These are phyloP conservation scores for Chrysoporthe puriensis DNA, from an alignment of 2,329 filamentous ascomycete species.

Conservation along the genomic window DNA sequence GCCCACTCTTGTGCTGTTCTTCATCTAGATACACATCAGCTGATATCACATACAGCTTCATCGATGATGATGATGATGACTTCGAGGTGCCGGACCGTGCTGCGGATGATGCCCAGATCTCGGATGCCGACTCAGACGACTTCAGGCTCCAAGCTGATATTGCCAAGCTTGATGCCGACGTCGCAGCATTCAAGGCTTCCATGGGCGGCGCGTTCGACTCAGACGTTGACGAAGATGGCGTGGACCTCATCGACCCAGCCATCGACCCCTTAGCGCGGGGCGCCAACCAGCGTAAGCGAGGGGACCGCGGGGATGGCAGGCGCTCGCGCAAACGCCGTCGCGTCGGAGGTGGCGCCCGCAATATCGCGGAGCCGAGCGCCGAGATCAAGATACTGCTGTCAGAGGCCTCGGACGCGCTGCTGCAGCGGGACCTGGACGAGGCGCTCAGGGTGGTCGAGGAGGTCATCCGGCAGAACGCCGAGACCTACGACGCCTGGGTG, in stretches of 20 bases:
- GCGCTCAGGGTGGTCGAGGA: slow-evolving; percentile 64
- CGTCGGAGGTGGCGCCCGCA: slow-evolving; percentile 40
- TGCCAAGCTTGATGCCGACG: slow-evolving; percentile 42
- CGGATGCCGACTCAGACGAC: slow-evolving; percentile 47
- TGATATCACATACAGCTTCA: slow-evolving; percentile 16
- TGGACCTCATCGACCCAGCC: slow-evolving; percentile 21
- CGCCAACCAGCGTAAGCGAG: slow-evolving; percentile 24
- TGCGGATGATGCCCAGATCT: slow-evolving; percentile 34
- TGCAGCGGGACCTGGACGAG: slow-evolving; percentile 58
- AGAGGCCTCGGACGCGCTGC: slow-evolving; percentile 69
- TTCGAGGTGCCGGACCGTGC: slow-evolving; percentile 28
- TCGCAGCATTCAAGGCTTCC: slow-evolving; percentile 38
- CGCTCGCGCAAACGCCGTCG: slow-evolving; percentile 28
- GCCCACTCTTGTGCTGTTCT: neutral
- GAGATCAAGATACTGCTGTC: slow-evolving; percentile 72
- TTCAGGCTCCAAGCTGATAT: slow-evolving; percentile 45
- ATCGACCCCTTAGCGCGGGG: slow-evolving; percentile 25
- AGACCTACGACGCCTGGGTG: slow-evolving; percentile 68
- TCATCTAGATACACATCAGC: neutral
- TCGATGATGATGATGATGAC: slow-evolving; percentile 31
- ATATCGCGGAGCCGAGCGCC: slow-evolving; percentile 68
- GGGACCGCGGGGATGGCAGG: slow-evolving; percentile 30
- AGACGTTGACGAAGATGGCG: slow-evolving; percentile 18
- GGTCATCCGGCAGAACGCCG: slow-evolving; percentile 69
- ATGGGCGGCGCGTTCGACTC: slow-evolving; percentile 32